phyloP scores from a whole-genome alignment of 495 filamentous ascomycete species.

The Neurospora tetrasperma region DNA sequence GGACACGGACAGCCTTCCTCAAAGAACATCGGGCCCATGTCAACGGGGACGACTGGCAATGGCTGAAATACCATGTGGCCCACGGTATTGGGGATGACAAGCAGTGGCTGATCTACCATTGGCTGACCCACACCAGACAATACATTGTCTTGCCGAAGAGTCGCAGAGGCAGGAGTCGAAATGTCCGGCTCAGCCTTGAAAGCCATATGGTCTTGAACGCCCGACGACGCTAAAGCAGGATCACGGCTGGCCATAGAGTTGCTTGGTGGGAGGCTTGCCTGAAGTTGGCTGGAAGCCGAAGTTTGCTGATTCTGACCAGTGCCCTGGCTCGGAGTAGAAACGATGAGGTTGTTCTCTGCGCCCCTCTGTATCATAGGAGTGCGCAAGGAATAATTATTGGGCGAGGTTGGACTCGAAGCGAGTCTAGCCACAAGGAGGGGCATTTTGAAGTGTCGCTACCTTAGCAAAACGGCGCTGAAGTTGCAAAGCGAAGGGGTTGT shows the following conservation, averaged over 20 bases:
- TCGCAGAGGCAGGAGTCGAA: neutral
- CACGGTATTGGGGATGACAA: neutral
- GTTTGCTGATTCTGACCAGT: neutral
- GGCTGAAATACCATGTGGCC: neutral
- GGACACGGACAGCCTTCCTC: neutral
- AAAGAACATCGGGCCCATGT: neutral
- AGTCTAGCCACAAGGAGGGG: neutral
- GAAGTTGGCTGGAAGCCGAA: neutral
- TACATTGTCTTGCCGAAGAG: neutral
- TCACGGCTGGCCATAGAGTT: neutral
- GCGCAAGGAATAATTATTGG: neutral
- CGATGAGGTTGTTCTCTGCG: neutral
- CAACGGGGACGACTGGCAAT: neutral
- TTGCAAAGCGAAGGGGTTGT: neutral
- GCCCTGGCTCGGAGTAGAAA: neutral
- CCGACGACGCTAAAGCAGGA: neutral
- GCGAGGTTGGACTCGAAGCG: neutral
- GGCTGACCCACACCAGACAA: neutral
- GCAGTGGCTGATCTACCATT: neutral
- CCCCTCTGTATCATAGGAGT: neutral
- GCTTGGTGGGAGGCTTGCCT: neutral
- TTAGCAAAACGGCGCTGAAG: neutral
- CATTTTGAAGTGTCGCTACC: neutral
- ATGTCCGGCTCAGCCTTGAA: neutral
- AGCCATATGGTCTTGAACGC: neutral